phyloP scores from a whole-genome alignment of 441 rosid species.

The Oxalis stricta region DNA sequence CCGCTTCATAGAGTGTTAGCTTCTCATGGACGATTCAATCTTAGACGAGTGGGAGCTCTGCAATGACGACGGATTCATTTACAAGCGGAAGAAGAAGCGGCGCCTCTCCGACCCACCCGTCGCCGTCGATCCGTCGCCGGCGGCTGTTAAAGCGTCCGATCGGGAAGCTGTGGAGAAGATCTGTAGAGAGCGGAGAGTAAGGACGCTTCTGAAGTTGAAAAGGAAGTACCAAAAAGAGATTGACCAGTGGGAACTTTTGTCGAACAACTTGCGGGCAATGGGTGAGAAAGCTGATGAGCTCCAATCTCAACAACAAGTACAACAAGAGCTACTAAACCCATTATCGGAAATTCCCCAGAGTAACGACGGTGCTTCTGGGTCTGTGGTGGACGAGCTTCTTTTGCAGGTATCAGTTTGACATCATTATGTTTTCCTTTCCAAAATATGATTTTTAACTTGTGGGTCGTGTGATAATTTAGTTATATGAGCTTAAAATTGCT shows the following conservation, averaged over 20 bases:
- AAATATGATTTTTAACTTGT: neutral
- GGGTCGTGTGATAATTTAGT: neutral
- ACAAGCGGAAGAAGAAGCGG: conserved; percentile 51
- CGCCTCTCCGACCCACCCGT: conserved; percentile 17
- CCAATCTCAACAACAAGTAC: conserved; percentile 13
- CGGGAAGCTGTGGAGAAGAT: conserved; percentile 31
- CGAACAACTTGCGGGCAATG: conserved; percentile 38
- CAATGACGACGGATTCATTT: conserved; percentile 68
- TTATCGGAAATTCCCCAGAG: conserved; percentile 4
- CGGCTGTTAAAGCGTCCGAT: conserved; percentile 15
- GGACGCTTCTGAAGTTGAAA: conserved; percentile 34
- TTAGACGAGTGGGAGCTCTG: conserved; percentile 56
- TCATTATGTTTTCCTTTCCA: neutral
- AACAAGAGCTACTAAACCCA: conserved; percentile 2
- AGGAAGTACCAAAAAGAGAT: conserved; percentile 43
- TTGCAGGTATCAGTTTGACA: conserved; percentile 50
- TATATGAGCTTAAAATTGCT: neutral
- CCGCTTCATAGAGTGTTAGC: no score
- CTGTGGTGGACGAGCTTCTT: conserved; percentile 39
- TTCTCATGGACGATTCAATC: conserved; percentile 14
- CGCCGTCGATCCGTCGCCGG: conserved; percentile 3
- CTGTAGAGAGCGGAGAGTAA: conserved; percentile 32
- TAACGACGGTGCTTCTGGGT: conserved; percentile 13
- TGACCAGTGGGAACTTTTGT: conserved; percentile 45
- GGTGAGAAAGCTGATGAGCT: conserved; percentile 27